phyloP scores from a whole-genome alignment of 495 filamentous ascomycete genomes.

The Pseudoneurospora amorphoporcata region DNA sequence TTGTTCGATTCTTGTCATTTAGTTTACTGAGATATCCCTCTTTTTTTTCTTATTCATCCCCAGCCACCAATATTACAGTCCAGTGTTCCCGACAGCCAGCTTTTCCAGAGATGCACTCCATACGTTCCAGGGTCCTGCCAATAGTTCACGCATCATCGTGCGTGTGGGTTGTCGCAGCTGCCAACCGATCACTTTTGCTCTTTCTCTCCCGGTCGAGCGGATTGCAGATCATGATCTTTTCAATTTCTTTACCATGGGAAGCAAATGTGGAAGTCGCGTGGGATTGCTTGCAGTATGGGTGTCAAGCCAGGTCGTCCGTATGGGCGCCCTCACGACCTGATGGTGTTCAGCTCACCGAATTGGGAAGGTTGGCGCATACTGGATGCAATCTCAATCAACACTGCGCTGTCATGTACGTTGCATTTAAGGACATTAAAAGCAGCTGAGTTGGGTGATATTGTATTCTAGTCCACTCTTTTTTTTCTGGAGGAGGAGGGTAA shows the following conservation, averaged over 20 bases:
- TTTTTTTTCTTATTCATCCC: background rate
- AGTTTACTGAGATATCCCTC: background rate
- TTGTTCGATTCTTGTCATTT: background rate
- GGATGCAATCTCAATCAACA: background rate
- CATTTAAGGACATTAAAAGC: background rate
- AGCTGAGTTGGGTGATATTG: background rate
- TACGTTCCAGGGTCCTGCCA: background rate
- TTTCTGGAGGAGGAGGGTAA: background rate
- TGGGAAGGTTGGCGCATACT: background rate
- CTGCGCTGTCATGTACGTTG: background rate
- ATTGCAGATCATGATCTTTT: background rate
- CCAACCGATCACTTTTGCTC: background rate
- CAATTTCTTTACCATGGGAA: background rate
- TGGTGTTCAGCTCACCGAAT: background rate
- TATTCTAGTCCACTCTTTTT: background rate
- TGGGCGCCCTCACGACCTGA: background rate
- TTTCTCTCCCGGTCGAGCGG: background rate
- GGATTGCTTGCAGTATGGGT: background rate
- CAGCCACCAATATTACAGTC: background rate
- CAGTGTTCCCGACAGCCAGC: background rate
- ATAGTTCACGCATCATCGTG: background rate
- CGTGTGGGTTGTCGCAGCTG: background rate
- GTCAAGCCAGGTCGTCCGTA: background rate
- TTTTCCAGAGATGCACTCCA: background rate
- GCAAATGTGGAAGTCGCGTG: background rate